Evolutionary conservation across 2,329 filamentous ascomycete species (phyloP), one percentile per base, ranked within the genome.

Genomic region (Aspergillus japonicus): DNA sequence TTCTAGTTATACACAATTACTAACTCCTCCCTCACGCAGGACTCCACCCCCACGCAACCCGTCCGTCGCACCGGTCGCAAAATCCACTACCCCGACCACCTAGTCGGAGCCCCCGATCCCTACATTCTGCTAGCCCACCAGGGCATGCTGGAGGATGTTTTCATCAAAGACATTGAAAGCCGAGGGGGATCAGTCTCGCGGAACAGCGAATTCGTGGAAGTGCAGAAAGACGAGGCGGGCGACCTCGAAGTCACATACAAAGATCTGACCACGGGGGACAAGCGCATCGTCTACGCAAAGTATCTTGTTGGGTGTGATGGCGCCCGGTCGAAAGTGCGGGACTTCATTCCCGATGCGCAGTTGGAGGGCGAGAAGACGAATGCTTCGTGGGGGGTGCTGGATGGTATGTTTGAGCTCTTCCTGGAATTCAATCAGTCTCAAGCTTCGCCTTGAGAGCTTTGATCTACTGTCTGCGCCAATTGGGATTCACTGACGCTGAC

Each of bases 251-350:
- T 80, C 33, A 66, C 67, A 5, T 82, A 78, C 66, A 69, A 73
- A 29, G 74, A 79, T 50, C 64, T 72, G 16, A 71, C 70, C 12
- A 72, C 69, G 5, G 75, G 78, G 1, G 72, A 68, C 1, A 71
- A 66, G 21, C 76, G 73, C 57, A 76, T 77, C 5, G 79, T 88
- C 42, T 75, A 83, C 47, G 81, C 87, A 1, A 81, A 86, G 50
- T 91, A 88, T 65, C 77, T 91, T 5, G 82, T 91, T 51, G 89
- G 89, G 63, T 91, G 88, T 65, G 89, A 92, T 66, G 89, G 89
- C 12, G 88, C 89, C 0, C 86, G 90, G 66, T 90, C 88, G 8
- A 85, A 84, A 65, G 89, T 91, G 24, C 83, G 89, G 33, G 86
- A 84, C 67, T 83, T 82, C 67, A 89, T 91, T 26, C 80, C 65